Base-by-base conservation (phyloP, 805 yeast genomes). In the Zygotorulaspora danielsina region DNA sequence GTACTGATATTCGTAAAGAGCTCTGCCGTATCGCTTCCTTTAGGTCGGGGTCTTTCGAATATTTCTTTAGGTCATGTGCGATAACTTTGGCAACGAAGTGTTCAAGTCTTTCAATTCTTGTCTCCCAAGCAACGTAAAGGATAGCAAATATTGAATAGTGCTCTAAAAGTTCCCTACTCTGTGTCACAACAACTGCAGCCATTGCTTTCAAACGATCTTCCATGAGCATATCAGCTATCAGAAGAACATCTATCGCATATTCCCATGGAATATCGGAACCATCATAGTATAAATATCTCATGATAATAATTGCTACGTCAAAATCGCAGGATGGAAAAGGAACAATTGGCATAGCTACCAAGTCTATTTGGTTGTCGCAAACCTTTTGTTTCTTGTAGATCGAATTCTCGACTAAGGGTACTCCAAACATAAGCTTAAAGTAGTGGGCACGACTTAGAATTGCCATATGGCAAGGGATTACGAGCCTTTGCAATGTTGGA, bases 391-490 rank as follows among this genome's bases (percentile, higher is more conserved):
- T 34, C 3, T 21, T 25, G 33, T 42, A 43, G 9, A 32, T 28
- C 11, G 40, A 15, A 5, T 56, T 51, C 39, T 72, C 78, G 3
- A 54, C 42, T 41, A 75, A 74, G 1, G 69, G 56, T 1, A 84
- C 77, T 7, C 66, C 56, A 53, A 84, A 77, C 80, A 83, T 72
- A 2, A 77, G 70, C 36, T 70, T 75, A 51, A 76, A 84, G 57
- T 80, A 84, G 31, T 75, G 81, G 2, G 84, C 73, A 28, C 88
- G 62, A 4, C 71, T 59, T 17, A 84, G 54, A 34, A 84, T 71
- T 0, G 84, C 70, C 29, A 79, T 66, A 57, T 84, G 84, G 4
- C 71, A 78, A 1, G 90, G 89, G 51, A 76, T 83, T 42, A 67
- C 69, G 0, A 57, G 51, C 34, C 55, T 29, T 3, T 25, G 38